Evolutionary conservation across 495 filamentous ascomycete species (phyloP), one percentile per base, ranked within the genome.

Genomic region (Cenococcum geophilum): DNA sequence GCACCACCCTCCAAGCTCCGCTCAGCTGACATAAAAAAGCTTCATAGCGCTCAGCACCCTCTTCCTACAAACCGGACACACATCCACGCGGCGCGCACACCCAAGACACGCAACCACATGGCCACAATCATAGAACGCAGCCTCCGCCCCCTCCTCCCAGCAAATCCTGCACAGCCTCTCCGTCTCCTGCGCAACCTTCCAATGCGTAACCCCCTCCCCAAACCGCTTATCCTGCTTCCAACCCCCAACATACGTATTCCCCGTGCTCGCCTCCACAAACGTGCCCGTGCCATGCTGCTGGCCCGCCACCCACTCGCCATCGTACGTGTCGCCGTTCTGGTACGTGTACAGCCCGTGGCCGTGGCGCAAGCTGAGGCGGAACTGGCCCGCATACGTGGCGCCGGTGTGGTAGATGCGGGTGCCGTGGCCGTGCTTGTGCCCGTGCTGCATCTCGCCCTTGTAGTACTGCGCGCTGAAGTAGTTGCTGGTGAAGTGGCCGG

Each of bases 11-110:
- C 34, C 25, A n/a, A 34, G 9, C 23, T 55, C 52, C 6, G 18
- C 42, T 57, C 63, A 43, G 65, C 65, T n/a, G 18, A 68, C 65
- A 59, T 68, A 68, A 60, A 55, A 86, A 52, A 86, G 77, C 74
- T 82, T 83, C 58, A 86, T 78, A 40, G 83, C 80, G 51, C 69
- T 79, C 64, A 79, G 70, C 48, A 87, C 82, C 57, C 72, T 76
- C 75, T 80, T 81, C 61, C 84, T 77, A 64, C 85, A 88, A 55
- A 87, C 80, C 49, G 85, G 84, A 67, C 85, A 88, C 45, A 76
- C 73, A 35, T 84, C 82, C n/a, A 88, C 77, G 67, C 80, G 78
- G 51, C 76, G 78, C 34, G 85, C 84, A 63, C 85, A 88, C 21
- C 76, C 76, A 59, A 83, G 73, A 60, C 85, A 88, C 1, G 84